Conservation (phyloP, 2,329 filamentous ascomycete species). For the Apiospora arundinis region DNA sequence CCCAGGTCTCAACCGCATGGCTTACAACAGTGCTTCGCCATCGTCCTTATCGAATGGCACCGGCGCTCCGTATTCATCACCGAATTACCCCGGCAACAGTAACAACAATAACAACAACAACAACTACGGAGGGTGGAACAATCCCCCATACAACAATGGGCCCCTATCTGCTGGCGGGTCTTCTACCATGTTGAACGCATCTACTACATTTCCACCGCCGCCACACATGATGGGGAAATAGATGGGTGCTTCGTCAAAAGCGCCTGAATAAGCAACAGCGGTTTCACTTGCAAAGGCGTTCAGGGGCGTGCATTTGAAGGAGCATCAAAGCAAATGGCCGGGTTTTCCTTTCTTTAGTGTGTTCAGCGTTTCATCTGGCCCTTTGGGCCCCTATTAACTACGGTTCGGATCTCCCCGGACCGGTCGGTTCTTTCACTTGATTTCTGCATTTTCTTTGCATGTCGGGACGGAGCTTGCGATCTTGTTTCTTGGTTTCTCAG, state of each 20-base stretch:
- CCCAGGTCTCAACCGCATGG: constrained; percentile 63
- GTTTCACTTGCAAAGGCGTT: constrained; percentile 17
- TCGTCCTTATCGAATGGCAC: constrained; percentile 30
- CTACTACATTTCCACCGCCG: constrained; percentile 12
- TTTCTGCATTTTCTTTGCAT: constrained; percentile 38
- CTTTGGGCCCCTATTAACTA: background rate
- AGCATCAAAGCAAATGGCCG: constrained; percentile 19
- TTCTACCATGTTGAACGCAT: constrained; percentile 19
- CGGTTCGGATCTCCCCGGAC: background rate
- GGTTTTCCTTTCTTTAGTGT: constrained; percentile 12
- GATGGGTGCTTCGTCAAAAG: background rate
- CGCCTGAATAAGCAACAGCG: background rate
- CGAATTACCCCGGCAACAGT: constrained; percentile 28
- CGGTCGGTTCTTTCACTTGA: constrained; percentile 26
- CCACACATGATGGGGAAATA: constrained; percentile 22
- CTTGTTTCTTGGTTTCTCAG: constrained; percentile 36
- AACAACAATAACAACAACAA: background rate
- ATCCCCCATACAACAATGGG: constrained; percentile 33
- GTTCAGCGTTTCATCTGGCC: constrained; percentile 13
- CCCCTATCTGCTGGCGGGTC: constrained; percentile 31
- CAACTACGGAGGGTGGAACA: constrained; percentile 33
- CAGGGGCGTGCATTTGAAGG: constrained; percentile 21
- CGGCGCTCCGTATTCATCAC: constrained; percentile 33
- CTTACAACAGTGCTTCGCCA: constrained; percentile 31
- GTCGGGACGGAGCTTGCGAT: constrained; percentile 33